Percentiles rank a stretch among this genome's conserved stretches.
Evolutionary conservation across 306 rosid species (phyloP).

Genomic region (Prosopis cineraria): DNA sequence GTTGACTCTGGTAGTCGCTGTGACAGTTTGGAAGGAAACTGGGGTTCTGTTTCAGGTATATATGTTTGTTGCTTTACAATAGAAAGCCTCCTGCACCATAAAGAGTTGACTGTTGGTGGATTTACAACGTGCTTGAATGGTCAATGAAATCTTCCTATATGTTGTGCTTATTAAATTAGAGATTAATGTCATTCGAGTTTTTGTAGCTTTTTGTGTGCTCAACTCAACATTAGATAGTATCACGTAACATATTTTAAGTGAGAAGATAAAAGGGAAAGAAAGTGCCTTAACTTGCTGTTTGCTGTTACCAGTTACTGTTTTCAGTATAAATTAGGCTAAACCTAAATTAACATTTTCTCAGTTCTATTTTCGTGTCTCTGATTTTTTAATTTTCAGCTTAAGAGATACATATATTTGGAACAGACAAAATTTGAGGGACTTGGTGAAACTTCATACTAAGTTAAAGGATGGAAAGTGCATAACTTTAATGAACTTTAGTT

Average conservation of each 20-base stretch:
- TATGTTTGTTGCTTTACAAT: not conserved
- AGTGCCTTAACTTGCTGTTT: not conserved
- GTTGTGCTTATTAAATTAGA: not conserved
- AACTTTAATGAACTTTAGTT: not conserved
- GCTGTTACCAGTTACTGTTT: not conserved
- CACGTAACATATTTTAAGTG: not conserved
- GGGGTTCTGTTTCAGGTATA: conserved; percentile 95
- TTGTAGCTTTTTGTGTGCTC: not conserved
- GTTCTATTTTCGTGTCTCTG: not conserved
- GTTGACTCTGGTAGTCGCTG: conserved; percentile 64
- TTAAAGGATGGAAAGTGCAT: not conserved
- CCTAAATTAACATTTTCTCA: not conserved
- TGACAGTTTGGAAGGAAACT: conserved; percentile 80
- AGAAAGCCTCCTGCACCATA: not conserved
- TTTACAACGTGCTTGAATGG: conserved; percentile 22
- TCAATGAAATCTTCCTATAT: not conserved
- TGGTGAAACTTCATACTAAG: not conserved
- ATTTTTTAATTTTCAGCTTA: not conserved
- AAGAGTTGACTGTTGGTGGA: not conserved
- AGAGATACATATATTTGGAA: not conserved
- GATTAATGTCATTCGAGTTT: not conserved
- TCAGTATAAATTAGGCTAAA: not conserved
- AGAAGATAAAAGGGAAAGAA: not conserved
- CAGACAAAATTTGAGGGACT: not conserved
- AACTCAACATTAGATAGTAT: not conserved